Conservation (phyloP, 225 moss, liverwort and hornwort genomes). For the Ulota crispa region DNA sequence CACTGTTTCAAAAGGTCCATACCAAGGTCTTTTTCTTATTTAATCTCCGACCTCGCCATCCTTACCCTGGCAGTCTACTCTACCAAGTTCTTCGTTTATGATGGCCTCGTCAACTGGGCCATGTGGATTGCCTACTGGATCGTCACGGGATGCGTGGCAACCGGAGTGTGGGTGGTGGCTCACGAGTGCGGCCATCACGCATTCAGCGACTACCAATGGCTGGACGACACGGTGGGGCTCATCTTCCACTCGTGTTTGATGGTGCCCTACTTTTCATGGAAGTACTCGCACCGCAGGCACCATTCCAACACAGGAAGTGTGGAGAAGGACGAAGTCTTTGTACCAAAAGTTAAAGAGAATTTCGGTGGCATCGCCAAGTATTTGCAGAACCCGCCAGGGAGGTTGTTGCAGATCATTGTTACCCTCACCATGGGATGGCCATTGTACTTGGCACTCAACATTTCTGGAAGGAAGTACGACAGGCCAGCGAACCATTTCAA, state of each 20-base stretch:
- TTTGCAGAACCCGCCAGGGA: slow-evolving; percentile 61
- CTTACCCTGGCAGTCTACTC: slow-evolving; percentile 56
- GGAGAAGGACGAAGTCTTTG: slow-evolving; percentile 90
- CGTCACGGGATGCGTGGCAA: slow-evolving; percentile 71
- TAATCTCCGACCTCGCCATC: slow-evolving; percentile 61
- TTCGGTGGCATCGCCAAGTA: slow-evolving; percentile 29
- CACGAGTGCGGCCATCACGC: slow-evolving; percentile 98
- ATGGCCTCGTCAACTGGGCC: slow-evolving; percentile 55
- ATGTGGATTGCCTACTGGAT: slow-evolving; percentile 75
- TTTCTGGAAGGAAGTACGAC: slow-evolving; percentile 78
- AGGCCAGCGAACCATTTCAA: slow-evolving; percentile 68
- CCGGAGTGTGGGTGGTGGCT: slow-evolving; percentile 90
- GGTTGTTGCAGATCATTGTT: slow-evolving; percentile 49
- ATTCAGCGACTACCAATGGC: slow-evolving; percentile 91
- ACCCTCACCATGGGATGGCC: slow-evolving; percentile 86
- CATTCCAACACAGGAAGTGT: slow-evolving; percentile 90
- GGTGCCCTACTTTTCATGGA: slow-evolving; percentile 98
- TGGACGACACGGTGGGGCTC: slow-evolving; percentile 83
- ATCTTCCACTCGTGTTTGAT: slow-evolving; percentile 76
- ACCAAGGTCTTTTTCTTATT: slow-evolving; percentile 66
- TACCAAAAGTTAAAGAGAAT: slow-evolving; percentile 61
- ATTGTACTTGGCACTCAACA: slow-evolving; percentile 64
- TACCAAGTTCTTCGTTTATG: slow-evolving; percentile 52
- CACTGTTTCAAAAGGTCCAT: slow-evolving; percentile 86
- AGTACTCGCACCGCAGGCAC: slow-evolving; percentile 90